Base-by-base conservation (phyloP, 768 basidiomycete genomes). In the Lactarius deliciosus region DNA sequence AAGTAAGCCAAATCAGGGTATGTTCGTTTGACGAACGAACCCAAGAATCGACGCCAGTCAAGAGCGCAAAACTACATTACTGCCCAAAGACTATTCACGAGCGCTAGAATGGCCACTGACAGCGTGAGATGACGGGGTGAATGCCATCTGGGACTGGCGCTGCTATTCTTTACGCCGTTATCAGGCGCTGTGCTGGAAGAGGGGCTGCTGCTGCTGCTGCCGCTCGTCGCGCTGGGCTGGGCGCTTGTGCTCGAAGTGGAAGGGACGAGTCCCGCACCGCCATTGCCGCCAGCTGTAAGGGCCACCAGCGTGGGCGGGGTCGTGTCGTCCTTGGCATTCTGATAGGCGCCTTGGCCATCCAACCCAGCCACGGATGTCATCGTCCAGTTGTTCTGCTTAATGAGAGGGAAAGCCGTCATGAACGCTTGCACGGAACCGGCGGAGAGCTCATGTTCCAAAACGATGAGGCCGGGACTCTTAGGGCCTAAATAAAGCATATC, bases 391-490 rank as follows among this genome's bases (percentile, higher is more conserved):
- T 87, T 86, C 5, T 80, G 71, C 68, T 80, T 78, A 76, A 94
- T 86, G 45, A 84, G 66, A 3, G 88, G 86, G 74, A 82, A 92
- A 9, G 83, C 82, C 50, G 78, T 77, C 0, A 89, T 85, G 77
- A 95, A 96, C 4, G 85, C 85, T 43, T 79, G 70, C 25, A 93
- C 87, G 38, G 88, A 79, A 69, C 79, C 74, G 53, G 83, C 77
- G 38, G 81, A 82, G 28, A 89, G 78, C 77, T 97, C 95, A 76
- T 98, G 96, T 75, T 96, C 90, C 65, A 97, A 82, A 63, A 92
- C 80, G 68, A 93, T 81, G 28, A 96, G 82, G 40, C 96, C 96
- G 3, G 92, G 89, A 11, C 76, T 78, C 75, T 94, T 93, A 57
- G 90, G 78, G 36, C 87, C 90, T 79, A 74, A 54, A 45, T 79